Percentiles rank a stretch among this genome's conserved stretches.
Evolutionary conservation across 805 yeast genomes (phyloP).

Genomic region (Torulaspora quercuum): DNA sequence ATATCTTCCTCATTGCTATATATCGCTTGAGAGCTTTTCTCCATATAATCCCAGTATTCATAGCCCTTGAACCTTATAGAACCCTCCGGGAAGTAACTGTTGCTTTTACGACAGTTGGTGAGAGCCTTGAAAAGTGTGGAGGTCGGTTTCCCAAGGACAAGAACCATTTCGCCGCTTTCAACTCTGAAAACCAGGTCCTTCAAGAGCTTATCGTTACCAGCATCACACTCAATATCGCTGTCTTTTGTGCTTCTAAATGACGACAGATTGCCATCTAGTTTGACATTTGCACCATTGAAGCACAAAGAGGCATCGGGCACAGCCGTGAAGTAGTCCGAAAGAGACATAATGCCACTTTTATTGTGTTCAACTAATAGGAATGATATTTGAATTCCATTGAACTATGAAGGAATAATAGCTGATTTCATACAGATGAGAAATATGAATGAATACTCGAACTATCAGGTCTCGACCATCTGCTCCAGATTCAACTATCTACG

Average conservation of each 20-base stretch:
- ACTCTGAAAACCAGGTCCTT: slow-evolving; percentile 26
- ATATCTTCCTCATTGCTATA: slow-evolving; percentile 53
- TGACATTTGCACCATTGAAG: slow-evolving; percentile 24
- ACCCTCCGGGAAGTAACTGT: slow-evolving; percentile 23
- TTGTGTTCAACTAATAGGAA: too few species aligned
- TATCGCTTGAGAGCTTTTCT: slow-evolving; percentile 29
- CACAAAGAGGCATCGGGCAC: slow-evolving; percentile 28
- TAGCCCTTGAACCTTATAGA: slow-evolving; percentile 26
- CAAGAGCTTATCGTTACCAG: background rate
- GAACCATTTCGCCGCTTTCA: slow-evolving; percentile 29
- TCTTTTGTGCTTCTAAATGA: background rate
- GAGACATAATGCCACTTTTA: slow-evolving; percentile 17
- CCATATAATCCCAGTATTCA: slow-evolving; percentile 23
- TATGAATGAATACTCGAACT: too few species aligned
- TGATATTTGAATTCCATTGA: too few species aligned
- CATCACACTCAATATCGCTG: slow-evolving; percentile 3
- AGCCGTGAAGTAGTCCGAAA: slow-evolving; percentile 28
- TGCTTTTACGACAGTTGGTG: slow-evolving; percentile 21
- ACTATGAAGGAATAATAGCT: too few species aligned
- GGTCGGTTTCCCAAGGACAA: slow-evolving; percentile 29
- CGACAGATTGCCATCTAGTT: slow-evolving; percentile 8
- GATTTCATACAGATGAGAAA: too few species aligned
- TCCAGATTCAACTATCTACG: too few species aligned
- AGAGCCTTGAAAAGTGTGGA: slow-evolving; percentile 27
- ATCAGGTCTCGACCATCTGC: too few species aligned